Evolutionary conservation across 2,329 filamentous ascomycete genomes (phyloP), one percentile per base, ranked within the genome.

Genomic region (Diplocarpon mali): DNA sequence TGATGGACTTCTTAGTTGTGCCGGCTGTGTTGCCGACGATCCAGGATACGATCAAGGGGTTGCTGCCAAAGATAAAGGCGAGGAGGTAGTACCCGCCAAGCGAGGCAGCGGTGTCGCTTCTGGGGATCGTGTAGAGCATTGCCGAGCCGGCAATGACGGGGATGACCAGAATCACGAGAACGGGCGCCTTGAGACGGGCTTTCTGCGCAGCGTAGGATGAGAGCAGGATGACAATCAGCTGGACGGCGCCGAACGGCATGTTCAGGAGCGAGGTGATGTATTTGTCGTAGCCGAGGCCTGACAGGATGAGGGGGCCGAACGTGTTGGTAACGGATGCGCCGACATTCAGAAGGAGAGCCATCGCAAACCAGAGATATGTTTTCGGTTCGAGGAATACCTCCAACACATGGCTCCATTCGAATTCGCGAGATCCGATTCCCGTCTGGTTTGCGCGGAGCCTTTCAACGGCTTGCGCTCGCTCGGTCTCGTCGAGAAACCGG

Each of bases 381-480:
- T 75, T 74, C 13, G 67, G 64, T 44, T 76, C 72, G 0, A 68
- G 45, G 2, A 67, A 53, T 0, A 65, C 60, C 47, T 76, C 71
- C 13, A 72, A 67, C 1, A 83, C 66, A 50, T 92, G 85, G 16
- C 73, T 70, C 65, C 72, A 68, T 51, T 83, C 83, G 63, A 81
- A 84, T 49, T 83, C 71, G 51, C 78, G 78, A 49, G 77, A 83
- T 1, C 80, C 81, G 13, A 84, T 79, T 0, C 85, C 85, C 48
- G 85, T 85, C 59, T 86, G 78, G 54, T 90, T 90, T 16, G 77
- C 70, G 0, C 83, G 71, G 5, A 90, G 75, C 0, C 85, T 72
- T 51, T 86, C 84, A 20, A 88, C 67, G 0, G 80, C 82, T 35
- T 86, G 69, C 0, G 78, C 60, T 11, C 77, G 76, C 52, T 90